Base-by-base conservation (phyloP, 2,329 filamentous ascomycete species). In the Fusarium luffae region DNA sequence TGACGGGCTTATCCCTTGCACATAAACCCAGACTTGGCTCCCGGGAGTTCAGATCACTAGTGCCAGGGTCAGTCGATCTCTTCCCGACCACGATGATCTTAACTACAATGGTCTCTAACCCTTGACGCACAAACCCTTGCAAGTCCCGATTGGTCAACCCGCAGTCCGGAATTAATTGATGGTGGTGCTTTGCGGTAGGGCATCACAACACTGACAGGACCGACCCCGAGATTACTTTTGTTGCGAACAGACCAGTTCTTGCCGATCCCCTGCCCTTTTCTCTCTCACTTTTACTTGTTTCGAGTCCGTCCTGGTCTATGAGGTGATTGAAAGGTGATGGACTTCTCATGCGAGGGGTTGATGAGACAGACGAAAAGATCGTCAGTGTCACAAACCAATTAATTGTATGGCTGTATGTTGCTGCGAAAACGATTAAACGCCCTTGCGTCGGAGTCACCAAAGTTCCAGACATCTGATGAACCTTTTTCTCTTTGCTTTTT, bases 1-100 rank as follows among this genome's bases (percentile, higher is more conserved):
- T 40, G 48, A 51, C 48, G 37, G 49, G 34, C 32, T 23, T 58
- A 55, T 65, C 63, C 63, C 63, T 66, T 66, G 63, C 63, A 21
- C 41, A 60, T 25, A 32, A 40, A 28, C 56, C 40, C 16, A 9
- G 16, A 16, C 67, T 66, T 59, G 51, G 44, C 59, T 63, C 57
- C 51, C 62, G 63, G 63, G 54, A 66, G 49, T 16, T 14, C 46
- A 59, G 32, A 62, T 44, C 44, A 64, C 62, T 51, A 65, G 40
- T 18, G 30, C 32, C 63, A 63, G 49, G 49, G 49, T 27, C 23
- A 42, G 32, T 42, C 49, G 49, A 52, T 52, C 49, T 40, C 54
- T 48, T 55, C 55, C 67, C 69, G 67, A 66, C 68, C 46, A 37
- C 9, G 62, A 25, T 46, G 72, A 74, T 74, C 72, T 48, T 62